A percentile compares a stretch with the other conserved stretches of the same genome.
phyloP scores from a whole-genome alignment of 192 early-diverging fungal species.

The Backusella liffmaniae region DNA sequence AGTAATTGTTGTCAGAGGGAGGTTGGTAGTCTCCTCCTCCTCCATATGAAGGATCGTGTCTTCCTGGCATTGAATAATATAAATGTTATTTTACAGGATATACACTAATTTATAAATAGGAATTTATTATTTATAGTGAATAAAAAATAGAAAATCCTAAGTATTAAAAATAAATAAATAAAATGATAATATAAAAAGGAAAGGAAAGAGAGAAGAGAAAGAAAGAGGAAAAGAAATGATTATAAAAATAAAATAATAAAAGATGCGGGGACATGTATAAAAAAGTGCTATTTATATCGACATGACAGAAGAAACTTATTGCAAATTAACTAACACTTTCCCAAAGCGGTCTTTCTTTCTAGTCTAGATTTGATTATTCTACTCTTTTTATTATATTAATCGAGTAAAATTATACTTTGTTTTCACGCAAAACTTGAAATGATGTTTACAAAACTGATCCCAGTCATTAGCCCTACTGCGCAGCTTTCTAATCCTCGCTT shows the following conservation, averaged over 20 bases:
- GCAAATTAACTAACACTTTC: conserved; percentile 2
- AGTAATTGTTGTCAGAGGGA: conserved; percentile 9
- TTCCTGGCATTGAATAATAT: background rate
- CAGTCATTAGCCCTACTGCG: too few species aligned
- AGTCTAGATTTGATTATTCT: conserved; percentile 6
- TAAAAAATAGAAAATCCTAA: background rate
- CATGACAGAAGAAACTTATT: background rate
- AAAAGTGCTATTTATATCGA: background rate
- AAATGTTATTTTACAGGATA: background rate
- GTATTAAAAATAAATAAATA: conserved; percentile 1
- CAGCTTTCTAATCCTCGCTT: background rate
- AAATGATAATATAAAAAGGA: background rate
- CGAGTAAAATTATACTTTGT: background rate
- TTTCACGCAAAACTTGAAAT: background rate
- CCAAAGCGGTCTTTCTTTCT: conserved; percentile 10
- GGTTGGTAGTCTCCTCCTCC: background rate
- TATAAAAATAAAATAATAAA: conserved; percentile 1
- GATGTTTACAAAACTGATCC: background rate
- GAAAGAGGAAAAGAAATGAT: background rate
- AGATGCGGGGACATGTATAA: background rate
- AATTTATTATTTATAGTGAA: background rate
- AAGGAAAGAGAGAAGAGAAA: background rate
- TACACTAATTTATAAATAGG: conserved; percentile 1
- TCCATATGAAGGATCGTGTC: conserved; percentile 8
- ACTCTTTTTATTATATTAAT: background rate